Evolutionary conservation across 2,329 filamentous ascomycete genomes (phyloP).

Genomic region (Aureobasidium subglaciale): DNA sequence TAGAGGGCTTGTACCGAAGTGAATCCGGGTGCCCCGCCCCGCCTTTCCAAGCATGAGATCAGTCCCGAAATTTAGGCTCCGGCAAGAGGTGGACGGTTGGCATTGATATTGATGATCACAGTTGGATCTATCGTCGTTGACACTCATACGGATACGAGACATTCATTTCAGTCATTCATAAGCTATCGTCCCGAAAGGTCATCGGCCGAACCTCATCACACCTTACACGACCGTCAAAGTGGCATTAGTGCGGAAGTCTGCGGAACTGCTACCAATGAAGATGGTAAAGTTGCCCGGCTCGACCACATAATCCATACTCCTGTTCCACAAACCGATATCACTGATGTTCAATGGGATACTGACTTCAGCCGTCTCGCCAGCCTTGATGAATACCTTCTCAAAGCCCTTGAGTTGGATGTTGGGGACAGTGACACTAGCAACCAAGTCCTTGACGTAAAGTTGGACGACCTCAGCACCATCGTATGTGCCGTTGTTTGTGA

Average conservation of each 20-base stretch:
- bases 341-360: slow-evolving; percentile 44
- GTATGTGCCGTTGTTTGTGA: slow-evolving; percentile 51
- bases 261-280: slow-evolving; percentile 52
- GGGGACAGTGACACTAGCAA: slow-evolving; percentile 57
- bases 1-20: too few relatives aligned
- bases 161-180: too few relatives aligned
- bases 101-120: not conserved
- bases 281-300: slow-evolving; percentile 63
- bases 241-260: slow-evolving; percentile 49
- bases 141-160: not conserved
- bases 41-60: not conserved
- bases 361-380: slow-evolving; percentile 52
- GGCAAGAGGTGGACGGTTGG: not conserved
- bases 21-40: not conserved
- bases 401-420: slow-evolving; percentile 61
- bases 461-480: slow-evolving; percentile 63
- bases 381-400: slow-evolving; percentile 55
- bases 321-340: slow-evolving; percentile 51
- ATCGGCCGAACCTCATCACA: too few relatives aligned
- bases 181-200: too few relatives aligned
- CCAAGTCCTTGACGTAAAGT: slow-evolving; percentile 57
- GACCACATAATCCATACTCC: slow-evolving; percentile 62
- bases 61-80: not conserved
- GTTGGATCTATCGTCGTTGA: not conserved
- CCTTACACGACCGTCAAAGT: slow-evolving; percentile 45